Conservation (phyloP, 495 filamentous ascomycete species). For the Penicillium cosmopolitanum region DNA sequence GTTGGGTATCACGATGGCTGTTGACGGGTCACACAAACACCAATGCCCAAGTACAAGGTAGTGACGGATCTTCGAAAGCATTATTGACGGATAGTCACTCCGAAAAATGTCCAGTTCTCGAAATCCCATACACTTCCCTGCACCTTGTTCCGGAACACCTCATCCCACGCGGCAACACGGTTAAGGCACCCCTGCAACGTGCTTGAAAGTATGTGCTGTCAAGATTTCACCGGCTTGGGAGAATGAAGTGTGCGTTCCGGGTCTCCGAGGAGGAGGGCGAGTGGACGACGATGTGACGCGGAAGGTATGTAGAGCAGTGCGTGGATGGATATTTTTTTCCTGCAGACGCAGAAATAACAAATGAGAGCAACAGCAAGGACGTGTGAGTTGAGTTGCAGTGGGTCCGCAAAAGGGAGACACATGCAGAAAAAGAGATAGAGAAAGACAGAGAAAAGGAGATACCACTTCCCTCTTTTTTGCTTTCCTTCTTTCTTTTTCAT, state of each 20-base stretch:
- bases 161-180: neutral
- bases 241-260: slow-evolving; percentile 11
- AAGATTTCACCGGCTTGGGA: slow-evolving; percentile 15
- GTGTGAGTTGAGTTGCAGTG: slow-evolving; percentile 11
- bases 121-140: neutral
- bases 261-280: slow-evolving; percentile 1
- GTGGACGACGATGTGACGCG: slow-evolving; percentile 12
- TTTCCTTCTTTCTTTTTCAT: neutral
- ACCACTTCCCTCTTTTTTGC: neutral
- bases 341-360: slow-evolving; percentile 19
- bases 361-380: slow-evolving; percentile 17
- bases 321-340: slow-evolving; percentile 13
- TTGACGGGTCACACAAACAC: slow-evolving; percentile 12
- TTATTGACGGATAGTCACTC: neutral
- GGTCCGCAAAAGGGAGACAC: slow-evolving; percentile 10
- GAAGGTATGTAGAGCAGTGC: slow-evolving; percentile 10
- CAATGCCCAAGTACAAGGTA: neutral
- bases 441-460: slow-evolving; percentile 13
- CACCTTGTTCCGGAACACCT: neutral
- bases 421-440: slow-evolving; percentile 15
- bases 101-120: neutral
- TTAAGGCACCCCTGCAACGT: slow-evolving; percentile 7
- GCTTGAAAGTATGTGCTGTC: slow-evolving; percentile 11
- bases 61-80: neutral
- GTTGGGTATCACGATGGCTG: slow-evolving; percentile 19